Percentiles rank a stretch among this genome's conserved stretches.
These are phyloP conservation scores for Prunus campanulata DNA, from an alignment of 306 rosid species.

Conservation along the genomic window DNA sequence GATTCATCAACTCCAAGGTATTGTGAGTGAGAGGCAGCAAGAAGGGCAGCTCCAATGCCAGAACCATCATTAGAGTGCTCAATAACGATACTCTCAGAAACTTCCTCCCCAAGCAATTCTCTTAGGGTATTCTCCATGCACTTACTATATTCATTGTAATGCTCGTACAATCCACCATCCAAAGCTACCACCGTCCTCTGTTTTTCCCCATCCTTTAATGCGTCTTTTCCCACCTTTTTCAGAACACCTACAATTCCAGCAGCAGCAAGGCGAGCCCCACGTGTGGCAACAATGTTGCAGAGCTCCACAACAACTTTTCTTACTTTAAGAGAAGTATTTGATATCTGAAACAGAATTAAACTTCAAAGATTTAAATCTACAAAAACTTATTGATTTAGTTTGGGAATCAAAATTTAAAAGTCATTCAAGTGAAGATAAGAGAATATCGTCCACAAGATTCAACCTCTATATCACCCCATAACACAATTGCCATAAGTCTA, in stretches of 20 bases:
- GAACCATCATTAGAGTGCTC: conserved; percentile 84
- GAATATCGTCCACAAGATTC: background rate
- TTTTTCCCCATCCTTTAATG: conserved; percentile 33
- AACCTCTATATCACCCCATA: background rate
- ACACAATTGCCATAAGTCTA: background rate
- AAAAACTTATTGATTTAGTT: background rate
- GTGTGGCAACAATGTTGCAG: conserved; percentile 73
- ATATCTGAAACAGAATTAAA: conserved; percentile 43
- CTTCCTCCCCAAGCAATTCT: conserved; percentile 63
- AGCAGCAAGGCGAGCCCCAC: conserved; percentile 88
- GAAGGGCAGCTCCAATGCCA: conserved; percentile 88
- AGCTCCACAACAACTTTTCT: conserved; percentile 60
- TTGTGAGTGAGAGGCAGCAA: conserved; percentile 82
- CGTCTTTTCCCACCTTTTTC: conserved; percentile 74
- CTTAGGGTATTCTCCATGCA: conserved; percentile 64
- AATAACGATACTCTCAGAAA: conserved; percentile 37
- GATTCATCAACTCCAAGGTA: conserved; percentile 42
- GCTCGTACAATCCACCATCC: conserved; percentile 94
- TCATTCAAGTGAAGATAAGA: background rate
- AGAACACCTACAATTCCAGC: conserved; percentile 82
- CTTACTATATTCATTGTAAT: conserved; percentile 67
- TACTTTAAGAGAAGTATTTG: conserved; percentile 54
- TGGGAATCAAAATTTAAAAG: conserved; percentile 15
- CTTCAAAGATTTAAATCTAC: background rate
- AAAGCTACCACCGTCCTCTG: conserved; percentile 62